Evolutionary conservation across 805 yeast species (phyloP), one percentile per base, ranked within the genome.

Genomic region (Ogataea nonfermentans): DNA sequence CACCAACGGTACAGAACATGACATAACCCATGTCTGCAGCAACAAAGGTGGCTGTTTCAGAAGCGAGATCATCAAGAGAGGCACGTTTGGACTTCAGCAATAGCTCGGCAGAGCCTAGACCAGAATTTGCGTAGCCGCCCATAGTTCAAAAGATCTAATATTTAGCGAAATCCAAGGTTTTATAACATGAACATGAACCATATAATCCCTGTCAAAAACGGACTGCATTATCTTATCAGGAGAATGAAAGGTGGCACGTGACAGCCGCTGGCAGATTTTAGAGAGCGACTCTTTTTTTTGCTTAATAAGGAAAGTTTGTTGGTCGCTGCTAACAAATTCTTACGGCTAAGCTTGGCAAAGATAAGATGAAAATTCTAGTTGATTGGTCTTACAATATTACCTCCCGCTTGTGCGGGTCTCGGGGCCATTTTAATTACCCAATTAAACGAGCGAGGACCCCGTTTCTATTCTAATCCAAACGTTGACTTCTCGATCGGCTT

Each of bases 1-100:
- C 77, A 7, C 69, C 67, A 12, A 75, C 69, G 0, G 80, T 59
- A 46, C 73, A 69, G 43, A 70, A 62, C 59, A 71, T 47, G 9
- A 73, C 66, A 40, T 71, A 74, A 6, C 67, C 77, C 75, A 74
- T 73, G 49, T 74, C 79, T 7, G 70, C 66, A 1, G 70, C 44
- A 9, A 34, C 38, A 31, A 38, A 62, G 4, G 68, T 59, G 9
- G 67, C 57, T 1, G 68, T 61, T 36, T 70, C 72, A 14, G 66
- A 70, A 4, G 53, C 55, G 25, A 61, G 43, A 3, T 61, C 57
- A 2, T 48, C 44, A 2, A 55, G 39, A 36, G 44, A 35, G 28
- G 55, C 61, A 12, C 62, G 49, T 31, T 41, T 48, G 27, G 51
- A 51, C 9, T 42, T 40, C 26, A 43, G 37, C 2, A 59, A 17